phyloP scores from a whole-genome alignment of 345 rosid genomes.

The Melaleuca alternifolia region DNA sequence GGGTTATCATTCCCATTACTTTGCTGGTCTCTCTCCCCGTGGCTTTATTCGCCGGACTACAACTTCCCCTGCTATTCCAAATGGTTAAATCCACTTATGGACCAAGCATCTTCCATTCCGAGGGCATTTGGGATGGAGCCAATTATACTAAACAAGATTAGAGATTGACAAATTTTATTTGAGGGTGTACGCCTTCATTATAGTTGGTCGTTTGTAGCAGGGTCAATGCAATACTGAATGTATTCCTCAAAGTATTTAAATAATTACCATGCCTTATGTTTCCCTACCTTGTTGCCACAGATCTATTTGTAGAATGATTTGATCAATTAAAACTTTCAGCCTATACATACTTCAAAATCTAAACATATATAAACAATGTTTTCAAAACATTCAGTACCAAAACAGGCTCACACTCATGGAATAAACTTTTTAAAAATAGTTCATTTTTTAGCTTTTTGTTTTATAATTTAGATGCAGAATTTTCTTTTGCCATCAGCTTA shows the following conservation, averaged over 20 bases:
- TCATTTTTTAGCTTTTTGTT: too few relatives aligned
- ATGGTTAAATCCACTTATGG: neutral
- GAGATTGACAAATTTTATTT: too few relatives aligned
- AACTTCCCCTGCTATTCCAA: neutral
- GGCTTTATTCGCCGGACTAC: neutral
- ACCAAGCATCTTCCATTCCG: rapidly evolving
- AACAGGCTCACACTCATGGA: neutral
- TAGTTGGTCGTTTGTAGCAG: too few relatives aligned
- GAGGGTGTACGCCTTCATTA: too few relatives aligned
- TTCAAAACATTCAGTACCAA: neutral
- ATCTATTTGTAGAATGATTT: too few relatives aligned
- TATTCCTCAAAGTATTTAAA: too few relatives aligned
- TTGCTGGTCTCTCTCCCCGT: neutral
- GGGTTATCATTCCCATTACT: neutral
- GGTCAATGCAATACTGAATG: too few relatives aligned
- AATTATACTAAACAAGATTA: too few relatives aligned
- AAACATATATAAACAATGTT: neutral
- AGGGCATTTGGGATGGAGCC: neutral
- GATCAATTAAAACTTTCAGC: too few relatives aligned
- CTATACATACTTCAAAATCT: too few relatives aligned
- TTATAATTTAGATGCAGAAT: neutral
- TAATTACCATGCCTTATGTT: too few relatives aligned
- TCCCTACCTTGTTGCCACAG: too few relatives aligned
- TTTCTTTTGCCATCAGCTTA: neutral
- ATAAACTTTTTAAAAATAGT: neutral